A percentile compares a stretch with the other conserved stretches of the same genome.
Evolutionary conservation across 495 filamentous ascomycete genomes (phyloP).

Genomic region (Copromyces sp.): DNA sequence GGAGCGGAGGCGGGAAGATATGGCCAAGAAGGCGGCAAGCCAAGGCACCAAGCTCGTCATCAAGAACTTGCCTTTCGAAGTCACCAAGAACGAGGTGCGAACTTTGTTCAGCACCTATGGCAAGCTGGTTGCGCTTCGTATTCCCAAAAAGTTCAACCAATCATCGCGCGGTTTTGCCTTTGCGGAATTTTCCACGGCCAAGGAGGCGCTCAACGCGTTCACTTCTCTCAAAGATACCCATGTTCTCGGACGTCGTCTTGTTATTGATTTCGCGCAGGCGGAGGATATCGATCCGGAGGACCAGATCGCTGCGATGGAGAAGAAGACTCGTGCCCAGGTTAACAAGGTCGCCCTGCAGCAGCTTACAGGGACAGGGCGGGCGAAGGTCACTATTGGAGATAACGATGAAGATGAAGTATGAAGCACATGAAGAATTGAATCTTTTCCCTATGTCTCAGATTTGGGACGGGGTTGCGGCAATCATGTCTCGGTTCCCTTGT

Average conservation of each 20-base stretch:
- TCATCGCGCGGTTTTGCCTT: slow-evolving; percentile 89
- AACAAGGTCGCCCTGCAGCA: slow-evolving; percentile 82
- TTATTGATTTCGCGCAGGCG: slow-evolving; percentile 79
- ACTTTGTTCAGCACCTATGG: slow-evolving; percentile 81
- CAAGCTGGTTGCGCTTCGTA: slow-evolving; percentile 78
- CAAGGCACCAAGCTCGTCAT: slow-evolving; percentile 87
- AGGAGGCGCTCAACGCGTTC: slow-evolving; percentile 89
- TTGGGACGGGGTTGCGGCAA: not conserved
- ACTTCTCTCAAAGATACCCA: slow-evolving; percentile 86
- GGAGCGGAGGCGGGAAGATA: slow-evolving; percentile 69
- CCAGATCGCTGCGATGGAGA: slow-evolving; percentile 90
- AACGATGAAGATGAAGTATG: slow-evolving; percentile 51
- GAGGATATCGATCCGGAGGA: slow-evolving; percentile 87
- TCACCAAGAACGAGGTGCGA: slow-evolving; percentile 81
- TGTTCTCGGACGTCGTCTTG: slow-evolving; percentile 76
- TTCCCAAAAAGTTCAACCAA: slow-evolving; percentile 90
- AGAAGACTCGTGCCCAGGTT: slow-evolving; percentile 80
- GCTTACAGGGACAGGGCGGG: slow-evolving; percentile 70
- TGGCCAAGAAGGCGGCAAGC: slow-evolving; percentile 60
- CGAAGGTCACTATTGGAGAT: slow-evolving; percentile 76
- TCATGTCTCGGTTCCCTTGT: slow-evolving; percentile 18
- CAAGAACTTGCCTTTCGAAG: slow-evolving; percentile 97
- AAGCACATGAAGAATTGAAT: slow-evolving; percentile 13
- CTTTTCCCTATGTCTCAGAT: slow-evolving; percentile 11
- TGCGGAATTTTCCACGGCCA: slow-evolving; percentile 84